Evolutionary conservation across 441 rosid species (phyloP), one percentile per base, ranked within the genome.

Genomic region (Gossypium gossypioides): DNA sequence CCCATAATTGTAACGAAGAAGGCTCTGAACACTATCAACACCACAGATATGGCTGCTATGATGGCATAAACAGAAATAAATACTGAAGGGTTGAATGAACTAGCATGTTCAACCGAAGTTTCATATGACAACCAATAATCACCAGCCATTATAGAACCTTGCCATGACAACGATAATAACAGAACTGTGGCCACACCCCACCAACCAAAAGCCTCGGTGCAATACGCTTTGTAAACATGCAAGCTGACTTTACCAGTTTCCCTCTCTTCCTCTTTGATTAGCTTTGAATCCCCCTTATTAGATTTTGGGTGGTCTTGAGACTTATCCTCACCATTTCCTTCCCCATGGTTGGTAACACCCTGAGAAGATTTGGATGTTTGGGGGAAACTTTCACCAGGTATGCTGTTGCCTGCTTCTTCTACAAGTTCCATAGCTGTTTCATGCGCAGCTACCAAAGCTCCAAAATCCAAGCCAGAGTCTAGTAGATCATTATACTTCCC

Each of bases 121-220:
- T 90, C 96, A 19, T 90, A 92, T 5, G 99, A 92, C 54, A 95
- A 84, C 99, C 97, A 95, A 70, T 95, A 95, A 79, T 92, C 99
- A 40, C 89, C 84, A 10, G 97, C 93, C 97, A 95, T 95, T 46
- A 52, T 9, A 76, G 97, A 86, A 16, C 74, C 90, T 83, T 94
- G 99, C 94, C 96, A 94, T 18, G 82, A 0, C 2, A 94, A 3
- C 54, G 99, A 94, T 67, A 94, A 69, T 16, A 86, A 68, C 74
- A 92, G 18, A 15, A 89, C 91, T 6, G 75, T 73, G 29, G 74
- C 74, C 12, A 83, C 84, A 3, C 97, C 99, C 92, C 97, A 88
- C 99, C 99, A 94, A n/a, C 99, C 99, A 73, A 78, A 94, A n/a
- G 97, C 97, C 79, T 88, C 94, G 0, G 97, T 90, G 72, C 72